Base-by-base conservation (phyloP, 2,329 filamentous ascomycete genomes). In the Beauveria pseudobassiana region DNA sequence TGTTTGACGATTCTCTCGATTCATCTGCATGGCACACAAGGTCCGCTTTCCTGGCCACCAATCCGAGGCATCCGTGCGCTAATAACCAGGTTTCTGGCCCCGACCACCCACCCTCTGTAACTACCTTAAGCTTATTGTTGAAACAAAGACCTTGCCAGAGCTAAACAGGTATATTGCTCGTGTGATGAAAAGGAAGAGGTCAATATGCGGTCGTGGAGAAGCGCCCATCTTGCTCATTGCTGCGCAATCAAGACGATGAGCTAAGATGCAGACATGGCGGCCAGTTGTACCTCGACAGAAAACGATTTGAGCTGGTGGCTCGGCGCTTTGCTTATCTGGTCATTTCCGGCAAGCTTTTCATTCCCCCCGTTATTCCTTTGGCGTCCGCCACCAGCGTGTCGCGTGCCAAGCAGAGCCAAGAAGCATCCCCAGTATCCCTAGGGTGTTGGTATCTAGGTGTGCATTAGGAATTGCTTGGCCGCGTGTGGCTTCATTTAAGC, bases 371-470 rank as follows among this genome's bases (percentile, higher is more conserved):
- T 58, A 38, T 57, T 57, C 45, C 43, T n/a, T 18, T 9, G 43
- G 20, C 10, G 14, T 10, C 34, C 34, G 34, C 34, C 34, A 14
- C 30, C 22, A 43, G 22, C 53, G 16, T 49, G 55, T 50, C 55
- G 45, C 55, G 30, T 58, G 55, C 55, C 55, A 58, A 58, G 55
- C 10, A 14, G 20, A n/a, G 22, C 45, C 30, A 58, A 48, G 45
- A 26, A n/a, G 20, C 24, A 10, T 12, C 26, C 54, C 16, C 20
- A 24, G 20, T 10, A 38, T 38, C 12, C 5, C 12, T 16, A 38
- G 10, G 54, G 34, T 22, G 20, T 16, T 16, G 5, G 28, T 42
- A 38, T 40, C 28, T 18, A 10, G 46, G 45, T 46, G 9, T 58
- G 22, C 42, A 50, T 28, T 50, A 40, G 34, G 22, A 50, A 28